These are phyloP conservation scores for Aurantiochytrium sp. DNA, from an alignment of 108 stramenopile genomes.

Conservation along the genomic window DNA sequence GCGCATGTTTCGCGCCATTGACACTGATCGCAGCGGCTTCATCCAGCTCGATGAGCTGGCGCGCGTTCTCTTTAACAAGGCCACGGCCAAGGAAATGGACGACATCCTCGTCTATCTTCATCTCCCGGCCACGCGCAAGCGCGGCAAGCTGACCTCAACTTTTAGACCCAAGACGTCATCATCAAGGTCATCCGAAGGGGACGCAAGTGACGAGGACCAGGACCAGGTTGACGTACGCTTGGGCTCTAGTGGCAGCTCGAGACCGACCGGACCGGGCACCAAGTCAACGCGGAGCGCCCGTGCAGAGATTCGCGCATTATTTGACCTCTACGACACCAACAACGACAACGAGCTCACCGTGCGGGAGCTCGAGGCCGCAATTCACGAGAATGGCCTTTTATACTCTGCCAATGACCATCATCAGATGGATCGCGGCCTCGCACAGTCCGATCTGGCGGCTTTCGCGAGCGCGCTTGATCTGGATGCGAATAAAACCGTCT, in stretches of 20 bases:
- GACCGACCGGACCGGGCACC: background rate
- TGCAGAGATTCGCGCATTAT: background rate
- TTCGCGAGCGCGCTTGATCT: background rate
- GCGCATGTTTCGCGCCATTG: background rate
- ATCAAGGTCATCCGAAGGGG: no score
- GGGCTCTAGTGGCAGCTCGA: background rate
- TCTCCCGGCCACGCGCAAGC: background rate
- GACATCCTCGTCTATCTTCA: conserved; percentile 24
- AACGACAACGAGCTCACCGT: background rate
- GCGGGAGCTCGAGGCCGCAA: background rate
- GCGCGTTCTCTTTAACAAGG: background rate
- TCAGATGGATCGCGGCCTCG: background rate
- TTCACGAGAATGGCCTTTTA: background rate
- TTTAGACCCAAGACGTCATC: no score
- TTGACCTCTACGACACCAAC: conserved; percentile 3
- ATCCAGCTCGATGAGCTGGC: conserved; percentile 8
- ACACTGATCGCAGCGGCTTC: background rate
- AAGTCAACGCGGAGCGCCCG: background rate
- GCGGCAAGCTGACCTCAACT: background rate
- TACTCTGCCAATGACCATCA: background rate
- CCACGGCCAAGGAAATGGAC: conserved; percentile 14
- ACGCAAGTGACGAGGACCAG: background rate
- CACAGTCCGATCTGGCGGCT: background rate
- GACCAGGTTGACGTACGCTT: background rate
- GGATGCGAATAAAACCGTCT: background rate